Conservation (phyloP, 805 yeast genomes). For the Debaryomyces hansenii region DNA sequence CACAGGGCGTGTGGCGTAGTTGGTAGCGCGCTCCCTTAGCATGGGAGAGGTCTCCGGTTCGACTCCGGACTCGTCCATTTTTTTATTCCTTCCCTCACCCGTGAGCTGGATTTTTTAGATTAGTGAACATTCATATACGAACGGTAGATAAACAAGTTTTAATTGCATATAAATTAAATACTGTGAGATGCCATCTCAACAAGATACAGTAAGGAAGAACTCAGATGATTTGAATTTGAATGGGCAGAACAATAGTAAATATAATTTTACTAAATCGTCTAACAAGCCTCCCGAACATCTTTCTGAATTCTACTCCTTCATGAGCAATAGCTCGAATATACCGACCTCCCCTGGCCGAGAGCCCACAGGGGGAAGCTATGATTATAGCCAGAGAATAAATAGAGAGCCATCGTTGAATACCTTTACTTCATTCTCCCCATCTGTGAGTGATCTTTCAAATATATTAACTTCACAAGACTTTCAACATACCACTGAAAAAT, state of each 20-base stretch:
- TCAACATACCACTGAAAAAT: slow-evolving; percentile 46
- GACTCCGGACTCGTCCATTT: slow-evolving; percentile 28
- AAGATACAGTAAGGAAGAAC: background rate
- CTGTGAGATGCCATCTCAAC: background rate
- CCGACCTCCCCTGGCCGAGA: slow-evolving; percentile 11
- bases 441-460: slow-evolving; percentile 60
- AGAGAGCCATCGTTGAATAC: slow-evolving; percentile 38
- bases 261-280: background rate
- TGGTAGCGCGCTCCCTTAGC: slow-evolving; percentile 68
- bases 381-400: slow-evolving; percentile 1
- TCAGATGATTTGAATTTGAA: background rate
- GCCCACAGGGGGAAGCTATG: slow-evolving; percentile 3
- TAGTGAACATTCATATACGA: background rate
- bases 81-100: slow-evolving; percentile 8
- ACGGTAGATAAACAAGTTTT: background rate
- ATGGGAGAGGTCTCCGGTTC: slow-evolving; percentile 42
- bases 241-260: background rate
- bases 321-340: slow-evolving; percentile 26
- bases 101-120: background rate
- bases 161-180: background rate
- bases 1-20: slow-evolving; percentile 72
- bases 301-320: slow-evolving; percentile 58
- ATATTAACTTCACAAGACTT: slow-evolving; percentile 63
- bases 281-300: slow-evolving; percentile 50
- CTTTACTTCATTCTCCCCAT: slow-evolving; percentile 49